Base-by-base conservation (phyloP, 2,329 filamentous ascomycete genomes). In the Clarireedia monteithiana region DNA sequence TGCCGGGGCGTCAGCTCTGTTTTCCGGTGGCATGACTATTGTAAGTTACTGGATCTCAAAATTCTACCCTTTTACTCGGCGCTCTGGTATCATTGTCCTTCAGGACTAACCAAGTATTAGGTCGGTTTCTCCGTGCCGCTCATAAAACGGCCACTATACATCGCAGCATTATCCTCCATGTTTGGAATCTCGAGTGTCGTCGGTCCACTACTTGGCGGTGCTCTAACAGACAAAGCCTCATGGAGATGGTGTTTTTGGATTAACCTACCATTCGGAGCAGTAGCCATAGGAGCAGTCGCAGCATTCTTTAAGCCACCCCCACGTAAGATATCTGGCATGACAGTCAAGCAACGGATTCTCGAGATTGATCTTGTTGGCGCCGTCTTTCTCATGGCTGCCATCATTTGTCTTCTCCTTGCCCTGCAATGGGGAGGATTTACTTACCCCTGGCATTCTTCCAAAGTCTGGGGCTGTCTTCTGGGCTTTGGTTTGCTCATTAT, bases 351-450 rank as follows among this genome's bases (percentile, higher is more conserved):
- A 64, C 65, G 64, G 68, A 60, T 79, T 36, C 66, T 72, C 0
- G 74, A 79, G 60, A 74, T 80, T 61, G 78, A 80, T 60, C 69
- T 74, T 3, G 30, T 75, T 3, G 77, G 77, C 2, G 71, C 73
- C 15, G 55, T 70, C 4, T 66, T 80, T 46, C 68, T 81, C 39
- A 75, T 80, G 70, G 70, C 70, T 61, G 65, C 70, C 62, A 69
- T 73, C 65, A 64, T 79, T 61, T 66, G 68, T 63, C 68, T 75
- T 51, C 68, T 79, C 30, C 68, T 78, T 3, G 76, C 75, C 14
- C 64, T 79, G 1, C 75, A 78, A 64, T 78, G 74, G 66, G 77
- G 75, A 47, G 77, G 77, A 5, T 67, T 69, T 5, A 70, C 69
- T 2, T 70, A 77, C 55, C 59, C 71, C 17, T 79, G 77, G 77